Evolutionary conservation across 768 basidiomycete species (phyloP).

Genomic region (Suillus luteus): DNA sequence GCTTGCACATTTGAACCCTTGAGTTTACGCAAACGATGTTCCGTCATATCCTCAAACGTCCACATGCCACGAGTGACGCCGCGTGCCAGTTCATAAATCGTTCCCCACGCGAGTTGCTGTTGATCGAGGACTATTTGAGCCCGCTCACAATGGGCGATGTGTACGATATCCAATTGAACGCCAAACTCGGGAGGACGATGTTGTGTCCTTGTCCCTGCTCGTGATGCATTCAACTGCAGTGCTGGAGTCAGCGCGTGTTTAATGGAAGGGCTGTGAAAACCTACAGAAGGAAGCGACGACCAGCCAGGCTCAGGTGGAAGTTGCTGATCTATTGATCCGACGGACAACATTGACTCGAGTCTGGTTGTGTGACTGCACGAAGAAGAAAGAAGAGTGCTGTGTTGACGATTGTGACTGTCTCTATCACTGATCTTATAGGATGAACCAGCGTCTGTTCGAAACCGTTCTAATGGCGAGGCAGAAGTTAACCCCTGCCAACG

Average conservation of each 20-base stretch:
- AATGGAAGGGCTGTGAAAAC: too few relatives aligned
- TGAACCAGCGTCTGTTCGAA: not conserved
- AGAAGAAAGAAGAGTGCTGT: not conserved
- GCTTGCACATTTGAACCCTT: constrained; percentile 35
- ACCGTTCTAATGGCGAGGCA: not conserved
- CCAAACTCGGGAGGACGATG: constrained; percentile 9
- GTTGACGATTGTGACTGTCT: not conserved
- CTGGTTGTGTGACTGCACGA: not conserved
- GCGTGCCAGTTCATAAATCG: constrained; percentile 47
- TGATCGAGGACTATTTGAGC: constrained; percentile 38
- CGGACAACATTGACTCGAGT: not conserved
- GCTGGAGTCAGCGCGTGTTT: not conserved
- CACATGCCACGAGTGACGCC: constrained; percentile 38
- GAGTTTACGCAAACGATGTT: constrained; percentile 29
- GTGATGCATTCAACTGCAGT: not conserved
- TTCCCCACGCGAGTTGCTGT: constrained; percentile 42
- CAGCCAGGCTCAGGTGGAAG: constrained; percentile 2
- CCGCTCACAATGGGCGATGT: constrained; percentile 35
- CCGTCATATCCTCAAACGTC: constrained; percentile 39
- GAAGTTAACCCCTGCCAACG: not conserved
- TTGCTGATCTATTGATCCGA: not conserved
- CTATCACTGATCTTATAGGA: not conserved
- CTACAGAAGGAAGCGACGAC: not conserved
- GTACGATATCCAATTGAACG: not conserved
- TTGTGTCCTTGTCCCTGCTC: not conserved